A percentile compares a stretch with the other conserved stretches of the same genome.
Conservation (phyloP, 257 asterid species). For the Capsicum baccatum region DNA sequence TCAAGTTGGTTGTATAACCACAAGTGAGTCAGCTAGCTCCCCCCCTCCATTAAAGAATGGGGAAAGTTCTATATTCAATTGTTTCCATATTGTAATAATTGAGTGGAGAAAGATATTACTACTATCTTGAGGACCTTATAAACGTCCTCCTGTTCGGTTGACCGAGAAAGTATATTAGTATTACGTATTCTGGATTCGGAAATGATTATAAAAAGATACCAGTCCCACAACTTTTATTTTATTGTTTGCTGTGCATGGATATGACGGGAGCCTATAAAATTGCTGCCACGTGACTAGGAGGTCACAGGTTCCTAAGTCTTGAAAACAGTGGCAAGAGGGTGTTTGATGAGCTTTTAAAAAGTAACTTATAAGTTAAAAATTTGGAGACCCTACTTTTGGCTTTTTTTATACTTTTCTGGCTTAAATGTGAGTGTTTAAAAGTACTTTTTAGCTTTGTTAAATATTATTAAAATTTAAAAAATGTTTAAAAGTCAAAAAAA, state of each 20-base stretch:
- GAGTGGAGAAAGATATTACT: background rate
- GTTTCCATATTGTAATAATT: constrained; percentile 14
- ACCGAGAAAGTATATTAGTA: constrained; percentile 13
- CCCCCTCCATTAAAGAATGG: background rate
- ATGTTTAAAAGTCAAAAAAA: too few relatives aligned
- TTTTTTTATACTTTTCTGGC: too few relatives aligned
- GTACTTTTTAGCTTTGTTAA: too few relatives aligned
- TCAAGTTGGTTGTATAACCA: constrained; percentile 16
- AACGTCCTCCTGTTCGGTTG: background rate
- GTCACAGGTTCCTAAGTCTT: too few relatives aligned
- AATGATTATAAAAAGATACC: constrained; percentile 22
- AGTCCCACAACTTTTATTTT: background rate
- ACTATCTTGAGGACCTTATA: background rate
- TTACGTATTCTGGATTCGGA: background rate
- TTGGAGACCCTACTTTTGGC: too few relatives aligned
- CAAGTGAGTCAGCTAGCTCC: constrained; percentile 8
- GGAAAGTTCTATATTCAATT: background rate
- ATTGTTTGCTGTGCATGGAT: background rate
- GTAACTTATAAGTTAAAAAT: too few relatives aligned
- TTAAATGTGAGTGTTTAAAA: too few relatives aligned
- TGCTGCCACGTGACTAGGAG: too few relatives aligned
- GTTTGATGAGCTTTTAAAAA: too few relatives aligned
- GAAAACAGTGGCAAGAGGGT: too few relatives aligned
- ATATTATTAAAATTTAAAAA: too few relatives aligned
- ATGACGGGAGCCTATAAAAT: too few relatives aligned